phyloP scores from a whole-genome alignment of 2,329 filamentous ascomycete genomes.

The Diaporthe aspalathi region DNA sequence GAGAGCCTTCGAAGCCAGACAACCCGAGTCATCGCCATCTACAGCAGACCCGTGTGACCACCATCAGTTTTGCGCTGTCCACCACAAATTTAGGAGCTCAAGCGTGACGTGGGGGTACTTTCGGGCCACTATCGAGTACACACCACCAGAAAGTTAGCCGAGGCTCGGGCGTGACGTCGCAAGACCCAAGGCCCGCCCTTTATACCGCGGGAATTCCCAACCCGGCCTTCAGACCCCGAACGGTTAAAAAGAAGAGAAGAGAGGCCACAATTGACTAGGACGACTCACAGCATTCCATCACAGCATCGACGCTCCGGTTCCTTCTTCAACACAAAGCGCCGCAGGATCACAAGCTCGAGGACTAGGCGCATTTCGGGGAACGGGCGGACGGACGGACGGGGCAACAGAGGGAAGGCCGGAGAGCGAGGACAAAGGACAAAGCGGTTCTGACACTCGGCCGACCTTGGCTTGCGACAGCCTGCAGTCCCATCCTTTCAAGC shows the following conservation, averaged over 20 bases:
- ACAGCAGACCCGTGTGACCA: background rate
- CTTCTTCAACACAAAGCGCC: background rate
- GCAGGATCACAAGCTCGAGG: conserved; percentile 4
- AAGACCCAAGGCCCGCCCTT: conserved; percentile 13
- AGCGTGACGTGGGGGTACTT: conserved; percentile 7
- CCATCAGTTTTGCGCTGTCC: background rate
- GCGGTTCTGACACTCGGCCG: conserved; percentile 1
- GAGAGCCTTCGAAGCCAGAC: background rate
- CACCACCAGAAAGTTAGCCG: conserved; percentile 33
- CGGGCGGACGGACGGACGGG: conserved; percentile 27
- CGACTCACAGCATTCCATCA: background rate
- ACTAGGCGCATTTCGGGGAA: conserved; percentile 25
- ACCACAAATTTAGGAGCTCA: background rate
- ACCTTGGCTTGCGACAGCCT: background rate
- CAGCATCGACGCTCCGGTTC: background rate
- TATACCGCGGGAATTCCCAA: conserved; percentile 27
- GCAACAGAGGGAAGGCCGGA: conserved; percentile 8
- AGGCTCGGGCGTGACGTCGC: conserved; percentile 36
- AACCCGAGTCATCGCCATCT: background rate
- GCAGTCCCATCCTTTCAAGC: background rate
- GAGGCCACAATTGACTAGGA: background rate
- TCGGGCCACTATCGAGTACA: background rate
- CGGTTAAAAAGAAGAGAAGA: background rate
- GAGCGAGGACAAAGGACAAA: background rate
- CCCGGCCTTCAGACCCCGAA: conserved; percentile 22